These are phyloP conservation scores for Pleoardoris graminearum DNA, from an alignment of 2,329 filamentous ascomycete species.

Conservation along the genomic window DNA sequence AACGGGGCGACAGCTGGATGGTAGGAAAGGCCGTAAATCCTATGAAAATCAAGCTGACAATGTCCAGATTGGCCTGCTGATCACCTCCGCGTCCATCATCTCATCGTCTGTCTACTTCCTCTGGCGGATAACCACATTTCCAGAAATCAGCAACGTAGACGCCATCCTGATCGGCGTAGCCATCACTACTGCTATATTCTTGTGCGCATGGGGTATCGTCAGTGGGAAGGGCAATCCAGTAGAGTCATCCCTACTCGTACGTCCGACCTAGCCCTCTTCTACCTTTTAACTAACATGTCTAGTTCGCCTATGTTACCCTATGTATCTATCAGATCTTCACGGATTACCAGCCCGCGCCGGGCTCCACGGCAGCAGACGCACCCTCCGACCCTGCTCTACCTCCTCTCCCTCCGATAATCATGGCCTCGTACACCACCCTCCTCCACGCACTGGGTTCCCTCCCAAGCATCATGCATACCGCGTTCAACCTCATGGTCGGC, in stretches of 20 bases:
- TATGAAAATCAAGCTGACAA: constrained; percentile 37
- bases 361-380: constrained; percentile 54
- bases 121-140: constrained; percentile 92
- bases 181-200: constrained; percentile 88
- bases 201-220: constrained; percentile 91
- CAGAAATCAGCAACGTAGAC: constrained; percentile 88
- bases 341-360: constrained; percentile 83
- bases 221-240: constrained; percentile 93
- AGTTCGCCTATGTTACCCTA: constrained; percentile 95
- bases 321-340: constrained; percentile 99
- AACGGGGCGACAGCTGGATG: constrained; percentile 95
- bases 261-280: constrained; percentile 10
- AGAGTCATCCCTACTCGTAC: constrained; percentile 80
- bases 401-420: constrained; percentile 94
- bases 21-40: constrained; percentile 56
- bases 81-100: constrained; percentile 87
- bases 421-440: constrained; percentile 95
- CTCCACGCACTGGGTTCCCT: constrained; percentile 80
- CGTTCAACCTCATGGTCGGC: constrained; percentile 82
- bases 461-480: constrained; percentile 81
- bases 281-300: constrained; percentile 11
- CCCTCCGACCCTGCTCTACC: constrained; percentile 82
- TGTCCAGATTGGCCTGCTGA: constrained; percentile 79
- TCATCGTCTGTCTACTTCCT: constrained; percentile 95
- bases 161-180: constrained; percentile 90